Conservation (phyloP, 176 grass and related monocot species). For the Aegilops longissima region DNA sequence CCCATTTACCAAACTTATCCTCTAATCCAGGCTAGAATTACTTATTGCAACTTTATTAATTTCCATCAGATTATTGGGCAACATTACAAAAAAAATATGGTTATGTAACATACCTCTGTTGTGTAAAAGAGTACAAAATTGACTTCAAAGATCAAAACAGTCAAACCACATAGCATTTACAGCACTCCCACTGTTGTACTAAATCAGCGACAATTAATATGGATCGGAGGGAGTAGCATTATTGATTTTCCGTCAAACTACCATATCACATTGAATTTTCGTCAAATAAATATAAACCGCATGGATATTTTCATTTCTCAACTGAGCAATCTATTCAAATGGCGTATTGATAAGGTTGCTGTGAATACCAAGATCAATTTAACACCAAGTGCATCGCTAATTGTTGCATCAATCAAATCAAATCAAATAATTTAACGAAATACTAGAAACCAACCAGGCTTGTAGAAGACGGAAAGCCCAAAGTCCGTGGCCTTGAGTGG, state of each 20-base stretch:
- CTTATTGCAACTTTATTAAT: background rate
- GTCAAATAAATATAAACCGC: background rate
- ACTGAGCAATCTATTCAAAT: conserved; percentile 12
- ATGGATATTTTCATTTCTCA: background rate
- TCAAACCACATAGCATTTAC: background rate
- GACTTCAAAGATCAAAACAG: background rate
- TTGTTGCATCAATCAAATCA: background rate
- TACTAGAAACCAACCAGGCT: conserved; percentile 50
- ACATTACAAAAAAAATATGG: background rate
- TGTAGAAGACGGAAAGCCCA: conserved; percentile 90
- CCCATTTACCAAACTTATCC: background rate
- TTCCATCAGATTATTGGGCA: background rate
- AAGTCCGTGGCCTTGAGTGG: conserved; percentile 96
- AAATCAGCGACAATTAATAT: too few relatives aligned
- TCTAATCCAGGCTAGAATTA: conserved; percentile 12
- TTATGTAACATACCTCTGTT: background rate
- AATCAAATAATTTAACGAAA: background rate
- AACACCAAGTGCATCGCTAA: background rate
- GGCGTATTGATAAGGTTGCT: background rate
- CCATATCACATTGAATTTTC: background rate
- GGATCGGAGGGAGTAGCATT: too few relatives aligned
- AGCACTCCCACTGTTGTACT: too few relatives aligned
- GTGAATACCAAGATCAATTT: background rate
- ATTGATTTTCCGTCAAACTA: background rate
- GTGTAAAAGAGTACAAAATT: background rate